These are phyloP conservation scores for Heliocybe sulcata DNA, from an alignment of 1,284 basidiomycete species.

Conservation along the genomic window DNA sequence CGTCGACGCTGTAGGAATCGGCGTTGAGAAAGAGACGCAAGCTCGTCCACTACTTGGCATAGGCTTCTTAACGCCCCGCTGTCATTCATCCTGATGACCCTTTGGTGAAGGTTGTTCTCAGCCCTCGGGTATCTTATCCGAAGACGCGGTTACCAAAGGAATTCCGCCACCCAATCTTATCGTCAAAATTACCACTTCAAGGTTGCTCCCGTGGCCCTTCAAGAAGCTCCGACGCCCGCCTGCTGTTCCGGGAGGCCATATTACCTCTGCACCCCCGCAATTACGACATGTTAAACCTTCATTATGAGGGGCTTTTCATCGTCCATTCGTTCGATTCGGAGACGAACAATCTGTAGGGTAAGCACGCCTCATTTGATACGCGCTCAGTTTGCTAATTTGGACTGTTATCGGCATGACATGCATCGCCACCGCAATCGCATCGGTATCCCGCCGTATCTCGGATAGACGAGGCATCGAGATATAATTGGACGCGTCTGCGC, in stretches of 20 bases:
- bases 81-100: background rate
- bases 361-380: no score
- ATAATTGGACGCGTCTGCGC: background rate
- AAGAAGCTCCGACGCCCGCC: no score
- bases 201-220: no score
- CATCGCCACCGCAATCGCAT: background rate
- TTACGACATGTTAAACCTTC: no score
- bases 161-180: background rate
- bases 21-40: background rate
- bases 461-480: background rate
- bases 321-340: no score
- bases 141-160: background rate
- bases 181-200: no score
- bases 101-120: no score
- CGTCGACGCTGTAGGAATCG: background rate
- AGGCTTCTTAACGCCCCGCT: background rate
- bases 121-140: background rate
- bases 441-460: background rate
- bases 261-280: no score
- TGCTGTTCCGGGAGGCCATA: no score
- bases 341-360: no score
- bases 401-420: background rate
- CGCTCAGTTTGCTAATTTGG: background rate
- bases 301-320: no score
- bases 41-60: no score